Evolutionary conservation across 2,329 filamentous ascomycete species (phyloP), one percentile per base, ranked within the genome.

Genomic region (Ophiocordyceps camponoti-saundersi): DNA sequence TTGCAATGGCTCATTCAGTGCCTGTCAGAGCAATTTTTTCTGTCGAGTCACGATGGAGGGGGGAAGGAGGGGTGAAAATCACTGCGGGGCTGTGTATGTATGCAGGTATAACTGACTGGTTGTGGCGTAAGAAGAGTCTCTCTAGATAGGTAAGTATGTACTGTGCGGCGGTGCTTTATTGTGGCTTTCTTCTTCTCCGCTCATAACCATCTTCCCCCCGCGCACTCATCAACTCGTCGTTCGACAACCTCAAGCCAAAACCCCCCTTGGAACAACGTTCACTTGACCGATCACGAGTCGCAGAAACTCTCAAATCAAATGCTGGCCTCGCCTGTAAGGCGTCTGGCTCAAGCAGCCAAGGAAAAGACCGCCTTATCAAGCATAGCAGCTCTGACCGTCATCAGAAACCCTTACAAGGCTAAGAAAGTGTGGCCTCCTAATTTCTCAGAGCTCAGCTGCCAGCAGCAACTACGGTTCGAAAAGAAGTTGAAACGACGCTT

Each of bases 381-480:
- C 54, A 43, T 56, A 60, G 22, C 48, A 62, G 40, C 59, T 47
- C 63, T 70, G 50, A 66, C 71, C 52, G 70, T 62, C 20, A 20
- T 32, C 29, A 36, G 18, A 50, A 79, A 77, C 57, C 73, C 73
- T 6, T 80, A 77, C 65, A 75, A 69, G 56, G 75, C 79, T 44
- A 81, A 84, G 63, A 84, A 82, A 59, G 67, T 77, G 52, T 90
- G 85, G 85, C 85, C 85, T 48, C 85, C 85, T 13, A 79, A 88
- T 62, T 84, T 90, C 62, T 66, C 71, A 51, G 74, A 77, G 58
- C 72, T 90, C 49, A 77, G 77, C 36, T 66, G 71, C 44, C 82
- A 83, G 61, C 78, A 88, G 57, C 80, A 89, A 62, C 82, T 89
- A 59, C 73, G 79, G 42, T 80, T 87, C 55, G 85, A 90, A 68